These are phyloP conservation scores for Puccinia coronata DNA, from an alignment of 1,284 basidiomycete species.

Conservation along the genomic window DNA sequence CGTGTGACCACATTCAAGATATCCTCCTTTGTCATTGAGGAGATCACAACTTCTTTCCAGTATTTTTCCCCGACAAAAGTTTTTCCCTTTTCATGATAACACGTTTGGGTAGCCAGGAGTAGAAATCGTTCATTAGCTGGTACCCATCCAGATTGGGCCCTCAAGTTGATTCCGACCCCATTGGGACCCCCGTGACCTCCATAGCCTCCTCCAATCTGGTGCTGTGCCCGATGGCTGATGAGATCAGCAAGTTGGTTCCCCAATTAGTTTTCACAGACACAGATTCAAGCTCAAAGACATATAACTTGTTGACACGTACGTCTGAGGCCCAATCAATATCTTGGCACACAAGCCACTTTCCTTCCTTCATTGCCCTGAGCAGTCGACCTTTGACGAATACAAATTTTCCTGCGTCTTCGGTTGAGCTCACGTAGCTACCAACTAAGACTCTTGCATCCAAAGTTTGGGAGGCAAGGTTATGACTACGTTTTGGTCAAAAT, in stretches of 20 bases:
- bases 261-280: neutral
- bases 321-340: constrained; percentile 86
- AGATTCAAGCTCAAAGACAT: neutral
- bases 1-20: no score
- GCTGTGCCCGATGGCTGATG: constrained; percentile 42
- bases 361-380: constrained; percentile 83
- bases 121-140: constrained; percentile 59
- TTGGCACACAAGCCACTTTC: constrained; percentile 90
- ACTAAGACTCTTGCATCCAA: constrained; percentile 91
- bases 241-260: constrained; percentile 45
- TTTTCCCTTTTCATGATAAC: no score
- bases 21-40: no score
- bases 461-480: constrained; percentile 90
- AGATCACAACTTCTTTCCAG: no score
- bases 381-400: constrained; percentile 96
- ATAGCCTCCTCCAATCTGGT: constrained; percentile 42
- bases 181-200: constrained; percentile 67
- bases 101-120: constrained; percentile 65
- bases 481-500: constrained; percentile 64
- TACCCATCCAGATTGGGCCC: constrained; percentile 58
- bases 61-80: no score
- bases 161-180: constrained; percentile 65
- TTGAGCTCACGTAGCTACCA: constrained; percentile 89
- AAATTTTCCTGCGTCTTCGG: constrained; percentile 81
- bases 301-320: constrained; percentile 63